Base-by-base conservation (phyloP, 2,329 filamentous ascomycete species). In the Simplicillium aogashimaense region DNA sequence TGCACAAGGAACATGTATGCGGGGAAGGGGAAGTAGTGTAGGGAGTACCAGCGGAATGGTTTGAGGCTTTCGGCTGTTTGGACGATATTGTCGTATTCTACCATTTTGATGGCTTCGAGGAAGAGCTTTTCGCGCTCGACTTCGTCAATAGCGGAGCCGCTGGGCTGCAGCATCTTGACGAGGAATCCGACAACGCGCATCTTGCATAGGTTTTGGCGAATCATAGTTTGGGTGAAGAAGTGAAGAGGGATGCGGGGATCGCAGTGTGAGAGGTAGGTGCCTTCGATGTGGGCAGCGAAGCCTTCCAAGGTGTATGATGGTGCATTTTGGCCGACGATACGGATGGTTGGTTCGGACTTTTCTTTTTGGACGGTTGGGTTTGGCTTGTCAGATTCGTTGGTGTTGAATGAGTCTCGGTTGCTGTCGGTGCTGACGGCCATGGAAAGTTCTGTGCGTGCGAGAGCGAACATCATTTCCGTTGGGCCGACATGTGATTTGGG, bases 1-100 rank as follows among this genome's bases (percentile, higher is more conserved):
- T 68, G 69, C 11, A 76, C 65, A 16, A 79, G 60, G 49, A 74
- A 77, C 54, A 79, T 74, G 55, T 78, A 79, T 1, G 72, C 75
- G 2, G 74, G 74, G 45, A 80, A 69, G 8, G 76, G 76, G 40
- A 78, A 76, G 52, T 78, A 66, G 49, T 77, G 69, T 47, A 69
- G 64, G 0, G 72, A 74, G 50, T 74, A 79, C 76, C 76, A 80
- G 38, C 62, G 63, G 47, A 74, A 79, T 2, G 70, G 65, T 13
- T 65, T 65, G 3, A 79, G 57, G 37, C 58, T 65, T 13, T 73
- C 66, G 6, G 68, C 65, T 1, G 63, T 63, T 45, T 76, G 70
- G 16, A 78, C 66, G 29, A 71, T 50, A 43, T 73, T 76, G 54
- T 79, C 75, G 44, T 73, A 74, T 53, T 78, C 75, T 18, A 79